Conservation (phyloP, 2,329 filamentous ascomycete species). For the Zasmidium angulare region DNA sequence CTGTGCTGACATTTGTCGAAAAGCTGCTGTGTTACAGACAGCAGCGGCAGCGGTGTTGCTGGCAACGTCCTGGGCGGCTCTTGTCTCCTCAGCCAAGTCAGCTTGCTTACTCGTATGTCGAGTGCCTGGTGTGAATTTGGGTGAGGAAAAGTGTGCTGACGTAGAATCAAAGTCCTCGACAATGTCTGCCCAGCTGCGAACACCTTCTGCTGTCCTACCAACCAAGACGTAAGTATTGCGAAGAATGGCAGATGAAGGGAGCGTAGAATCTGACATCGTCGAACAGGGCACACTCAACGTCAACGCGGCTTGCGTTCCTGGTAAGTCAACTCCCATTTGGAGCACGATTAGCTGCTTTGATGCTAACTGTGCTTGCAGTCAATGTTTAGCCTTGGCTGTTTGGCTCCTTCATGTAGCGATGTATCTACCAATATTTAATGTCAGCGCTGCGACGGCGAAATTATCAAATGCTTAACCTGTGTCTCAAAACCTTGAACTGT, state of each 20-base stretch:
- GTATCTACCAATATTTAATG: not conserved
- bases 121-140: not conserved
- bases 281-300: slow-evolving; percentile 12
- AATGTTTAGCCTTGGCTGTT: not conserved
- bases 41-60: not conserved
- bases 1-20: no score
- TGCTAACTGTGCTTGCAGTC: not conserved
- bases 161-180: not conserved
- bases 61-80: slow-evolving; percentile 15
- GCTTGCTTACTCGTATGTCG: not conserved
- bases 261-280: no score
- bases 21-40: slow-evolving; percentile 16
- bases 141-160: not conserved
- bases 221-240: no score
- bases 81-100: slow-evolving; percentile 10
- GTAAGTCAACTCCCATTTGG: not conserved
- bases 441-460: not conserved
- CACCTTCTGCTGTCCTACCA: slow-evolving; percentile 21
- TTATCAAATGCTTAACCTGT: no score
- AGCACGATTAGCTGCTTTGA: not conserved
- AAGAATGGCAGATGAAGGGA: no score
- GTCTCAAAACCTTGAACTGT: no score
- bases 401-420: not conserved
- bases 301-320: not conserved
- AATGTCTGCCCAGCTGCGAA: slow-evolving; percentile 13